Evolutionary conservation across 805 yeast species (phyloP).

Genomic region (Candida nemodendra): DNA sequence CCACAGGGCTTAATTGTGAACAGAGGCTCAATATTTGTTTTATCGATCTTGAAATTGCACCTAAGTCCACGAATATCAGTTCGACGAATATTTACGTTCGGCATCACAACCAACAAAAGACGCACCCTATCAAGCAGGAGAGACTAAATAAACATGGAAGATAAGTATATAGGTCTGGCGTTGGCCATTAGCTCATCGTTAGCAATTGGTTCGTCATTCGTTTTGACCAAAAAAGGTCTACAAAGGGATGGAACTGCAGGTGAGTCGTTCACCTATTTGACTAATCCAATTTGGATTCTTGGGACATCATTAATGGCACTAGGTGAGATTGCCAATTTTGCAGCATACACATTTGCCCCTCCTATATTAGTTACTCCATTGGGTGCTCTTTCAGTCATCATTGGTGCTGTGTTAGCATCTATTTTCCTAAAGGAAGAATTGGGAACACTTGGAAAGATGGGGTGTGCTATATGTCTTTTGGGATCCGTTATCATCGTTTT

Average conservation of each 20-base stretch:
- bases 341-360: constrained; percentile 94
- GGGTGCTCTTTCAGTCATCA: constrained; percentile 86
- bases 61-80: no score
- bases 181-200: constrained; percentile 83
- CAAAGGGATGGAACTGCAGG: constrained; percentile 63
- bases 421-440: constrained; percentile 80
- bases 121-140: no score
- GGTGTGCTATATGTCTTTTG: constrained; percentile 85
- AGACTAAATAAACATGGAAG: constrained; percentile 62
- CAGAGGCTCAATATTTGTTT: no score
- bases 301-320: constrained; percentile 89
- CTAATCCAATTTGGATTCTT: constrained; percentile 91
- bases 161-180: constrained; percentile 85
- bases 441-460: constrained; percentile 86
- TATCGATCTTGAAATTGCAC: no score
- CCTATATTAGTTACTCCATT: constrained; percentile 89
- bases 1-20: no score
- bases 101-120: no score
- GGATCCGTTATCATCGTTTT: constrained; percentile 86
- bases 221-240: constrained; percentile 84
- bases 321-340: constrained; percentile 90
- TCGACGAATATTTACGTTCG: no score
- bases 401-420: constrained; percentile 89
- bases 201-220: constrained; percentile 89
- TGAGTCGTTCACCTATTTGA: constrained; percentile 74